Conservation (phyloP, 1,139 yeast species). For the Pichia norvegensis region DNA sequence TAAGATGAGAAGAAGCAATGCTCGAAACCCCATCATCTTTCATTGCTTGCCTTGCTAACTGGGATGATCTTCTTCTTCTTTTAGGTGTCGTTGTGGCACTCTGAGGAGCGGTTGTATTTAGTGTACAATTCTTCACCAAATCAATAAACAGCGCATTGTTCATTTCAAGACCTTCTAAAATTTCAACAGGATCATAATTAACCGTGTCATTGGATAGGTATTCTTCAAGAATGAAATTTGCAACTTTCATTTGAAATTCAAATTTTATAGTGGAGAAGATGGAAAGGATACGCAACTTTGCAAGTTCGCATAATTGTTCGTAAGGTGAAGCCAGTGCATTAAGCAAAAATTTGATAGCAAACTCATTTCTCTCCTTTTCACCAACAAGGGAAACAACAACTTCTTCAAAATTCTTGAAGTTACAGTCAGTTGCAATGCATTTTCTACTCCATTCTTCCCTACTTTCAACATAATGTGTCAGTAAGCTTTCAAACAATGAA, state of each 20-base stretch:
- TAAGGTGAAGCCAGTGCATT: slow-evolving; percentile 42
- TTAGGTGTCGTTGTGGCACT: slow-evolving; percentile 43
- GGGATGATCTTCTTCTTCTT: slow-evolving; percentile 73
- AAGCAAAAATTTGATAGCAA: slow-evolving; percentile 56
- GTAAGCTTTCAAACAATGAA: slow-evolving; percentile 32
- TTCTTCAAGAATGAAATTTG: slow-evolving; percentile 54
- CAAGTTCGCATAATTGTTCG: slow-evolving; percentile 45
- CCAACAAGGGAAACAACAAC: slow-evolving; percentile 52
- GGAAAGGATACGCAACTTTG: slow-evolving; percentile 36
- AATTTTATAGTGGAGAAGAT: slow-evolving; percentile 50
- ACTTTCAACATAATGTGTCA: slow-evolving; percentile 34
- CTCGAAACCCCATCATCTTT: slow-evolving; percentile 58
- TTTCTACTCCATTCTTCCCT: slow-evolving; percentile 40
- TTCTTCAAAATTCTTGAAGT: slow-evolving; percentile 45
- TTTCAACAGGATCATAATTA: slow-evolving; percentile 47
- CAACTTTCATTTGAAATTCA: slow-evolving; percentile 51
- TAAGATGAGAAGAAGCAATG: slow-evolving; percentile 71
- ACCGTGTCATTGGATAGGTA: slow-evolving; percentile 28
- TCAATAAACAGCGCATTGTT: slow-evolving; percentile 41
- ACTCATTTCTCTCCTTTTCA: slow-evolving; percentile 44
- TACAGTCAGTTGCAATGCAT: slow-evolving; percentile 42
- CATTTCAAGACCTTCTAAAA: slow-evolving; percentile 42
- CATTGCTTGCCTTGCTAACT: slow-evolving; percentile 65
- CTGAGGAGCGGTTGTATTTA: slow-evolving; percentile 19
- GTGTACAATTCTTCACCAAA: slow-evolving; percentile 43